These are phyloP conservation scores for Schwanniomyces polymorphus DNA, from an alignment of 805 yeast genomes.

Conservation along the genomic window DNA sequence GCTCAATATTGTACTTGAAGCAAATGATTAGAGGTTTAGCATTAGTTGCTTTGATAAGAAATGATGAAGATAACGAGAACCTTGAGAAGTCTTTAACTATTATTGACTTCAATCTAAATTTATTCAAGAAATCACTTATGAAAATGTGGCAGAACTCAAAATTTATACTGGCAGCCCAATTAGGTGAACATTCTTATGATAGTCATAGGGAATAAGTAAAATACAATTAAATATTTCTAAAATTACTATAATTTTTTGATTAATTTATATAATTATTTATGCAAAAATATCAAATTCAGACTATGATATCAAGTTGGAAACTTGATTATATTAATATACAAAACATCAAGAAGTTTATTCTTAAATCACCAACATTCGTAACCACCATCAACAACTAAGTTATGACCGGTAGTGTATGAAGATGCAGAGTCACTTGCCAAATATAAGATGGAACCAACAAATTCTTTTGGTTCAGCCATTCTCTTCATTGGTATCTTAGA, in stretches of 20 bases:
- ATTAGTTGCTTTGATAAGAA: constrained; percentile 79
- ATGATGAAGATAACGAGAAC: constrained; percentile 48
- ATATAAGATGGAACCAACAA: constrained; percentile 74
- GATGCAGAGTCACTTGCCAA: constrained; percentile 71
- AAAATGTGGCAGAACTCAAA: constrained; percentile 61
- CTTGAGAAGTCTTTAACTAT: constrained; percentile 53
- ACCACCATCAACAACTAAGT: constrained; percentile 83
- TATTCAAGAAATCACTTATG: constrained; percentile 74
- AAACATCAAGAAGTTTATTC: neutral
- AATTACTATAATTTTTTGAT: neutral
- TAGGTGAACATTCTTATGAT: neutral
- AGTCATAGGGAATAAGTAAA: neutral
- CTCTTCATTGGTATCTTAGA: constrained; percentile 72
- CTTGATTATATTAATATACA: neutral
- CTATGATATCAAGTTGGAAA: neutral
- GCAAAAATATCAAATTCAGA: neutral
- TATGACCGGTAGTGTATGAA: constrained; percentile 81
- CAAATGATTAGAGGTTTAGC: constrained; percentile 95
- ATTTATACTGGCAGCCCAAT: constrained; percentile 2
- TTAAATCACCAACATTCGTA: constrained; percentile 70
- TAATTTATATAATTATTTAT: neutral
- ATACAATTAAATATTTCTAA: neutral
- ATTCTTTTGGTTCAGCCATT: constrained; percentile 84
- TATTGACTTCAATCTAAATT: constrained; percentile 84
- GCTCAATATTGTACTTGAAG: constrained; percentile 77